These are phyloP conservation scores for Paracoccidioides brasiliensis DNA, from an alignment of 2,329 filamentous ascomycete genomes.

Conservation along the genomic window DNA sequence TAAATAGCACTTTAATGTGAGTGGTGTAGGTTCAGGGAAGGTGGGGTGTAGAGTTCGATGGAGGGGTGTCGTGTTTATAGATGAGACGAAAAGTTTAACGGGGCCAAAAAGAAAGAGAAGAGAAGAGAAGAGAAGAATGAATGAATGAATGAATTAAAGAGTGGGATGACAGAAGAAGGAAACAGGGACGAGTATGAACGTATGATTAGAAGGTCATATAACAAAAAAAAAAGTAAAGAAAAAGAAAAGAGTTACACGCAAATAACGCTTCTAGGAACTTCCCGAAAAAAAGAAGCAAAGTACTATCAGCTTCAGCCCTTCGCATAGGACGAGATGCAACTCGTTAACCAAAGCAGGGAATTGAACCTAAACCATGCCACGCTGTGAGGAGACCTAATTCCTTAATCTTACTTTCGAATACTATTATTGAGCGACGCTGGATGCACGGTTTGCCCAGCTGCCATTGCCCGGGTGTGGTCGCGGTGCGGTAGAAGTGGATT, in stretches of 20 bases:
- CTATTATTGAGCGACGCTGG: background rate
- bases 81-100: background rate
- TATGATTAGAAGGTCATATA: background rate
- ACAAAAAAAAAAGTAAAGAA: background rate
- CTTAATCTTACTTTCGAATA: background rate
- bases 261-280: conserved; percentile 1
- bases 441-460: conserved; percentile 4
- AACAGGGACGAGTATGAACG: background rate
- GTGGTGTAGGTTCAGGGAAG: background rate
- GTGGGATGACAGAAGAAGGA: too few relatives aligned
- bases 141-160: too few relatives aligned
- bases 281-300: conserved; percentile 1
- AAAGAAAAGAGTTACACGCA: background rate
- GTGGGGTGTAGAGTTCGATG: background rate
- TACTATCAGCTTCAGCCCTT: background rate
- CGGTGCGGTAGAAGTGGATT: conserved; percentile 3
- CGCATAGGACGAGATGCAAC: background rate
- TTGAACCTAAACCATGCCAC: background rate
- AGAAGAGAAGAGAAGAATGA: background rate
- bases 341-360: background rate
- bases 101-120: background rate
- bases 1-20: background rate
- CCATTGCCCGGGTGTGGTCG: conserved; percentile 1
- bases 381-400: background rate
- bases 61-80: background rate